Evolutionary conservation across 164 flowering plant genomes (phyloP), one percentile per base, ranked within the genome.

Genomic region (Liriodendron chinense): DNA sequence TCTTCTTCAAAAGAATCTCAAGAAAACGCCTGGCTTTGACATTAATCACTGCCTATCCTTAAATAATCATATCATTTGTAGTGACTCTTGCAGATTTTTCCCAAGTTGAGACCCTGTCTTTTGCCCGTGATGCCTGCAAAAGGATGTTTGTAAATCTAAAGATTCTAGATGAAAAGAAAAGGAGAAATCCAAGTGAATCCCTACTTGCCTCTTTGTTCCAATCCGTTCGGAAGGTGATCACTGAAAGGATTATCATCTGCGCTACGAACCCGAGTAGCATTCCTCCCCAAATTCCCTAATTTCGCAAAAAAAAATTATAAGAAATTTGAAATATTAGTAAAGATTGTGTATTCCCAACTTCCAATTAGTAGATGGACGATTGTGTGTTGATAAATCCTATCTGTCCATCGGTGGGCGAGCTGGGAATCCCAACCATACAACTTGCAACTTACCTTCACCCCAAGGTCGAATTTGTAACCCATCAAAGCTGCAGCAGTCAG

Each of bases 401-500:
- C 59, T 10, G 18, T 53, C 59, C 59, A 53, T 53, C 18, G 2
- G 9, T 53, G 59, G 59, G 9, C 9, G 43, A 34, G 43, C 18
- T 49, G 4, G 18, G 59, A 53, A 53, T 53, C 59, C 18, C 13
- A 53, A 14, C 59, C 59, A 2, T 53, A 16, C 2, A 13, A 53
- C 0, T 53, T 53, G 69, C 18, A 70, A 12, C 10, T 59, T 82
- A 91, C 94, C 83, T 12, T 65, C 23, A 91, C 90, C n/a, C 93
- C 90, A 73, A 74, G 25, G 47, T 80, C 22, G 47, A 85, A 73
- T 57, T 59, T 76, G 80, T 79, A 89, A 13, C 92, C 88, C 75
- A 89, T 3, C n/a, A 79, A 25, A 9, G 86, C 85, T 47, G 91
- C 94, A 57, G 86, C 56, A 10, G 94, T 89, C 72, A 90, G 43